These are phyloP conservation scores for Periconia macrospinosa DNA, from an alignment of 2,329 filamentous ascomycete genomes.

Conservation along the genomic window DNA sequence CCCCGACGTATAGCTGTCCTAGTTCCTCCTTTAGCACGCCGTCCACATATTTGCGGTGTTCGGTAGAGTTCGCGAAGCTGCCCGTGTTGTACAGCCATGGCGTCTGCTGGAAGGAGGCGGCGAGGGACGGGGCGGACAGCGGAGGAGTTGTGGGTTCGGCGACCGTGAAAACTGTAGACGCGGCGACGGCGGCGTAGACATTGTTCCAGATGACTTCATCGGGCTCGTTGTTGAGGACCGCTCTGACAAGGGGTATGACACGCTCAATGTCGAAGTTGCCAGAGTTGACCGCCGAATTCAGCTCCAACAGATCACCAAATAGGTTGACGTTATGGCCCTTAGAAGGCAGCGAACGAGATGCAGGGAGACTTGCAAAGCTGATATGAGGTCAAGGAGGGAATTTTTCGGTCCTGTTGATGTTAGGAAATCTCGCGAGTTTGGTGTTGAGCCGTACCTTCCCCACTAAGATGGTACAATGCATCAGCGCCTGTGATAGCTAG, in stretches of 20 bases:
- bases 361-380: conserved; percentile 8
- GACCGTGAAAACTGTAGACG: conserved; percentile 7
- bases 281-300: conserved; percentile 8
- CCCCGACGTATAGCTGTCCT: conserved; percentile 19
- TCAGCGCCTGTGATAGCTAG: conserved; percentile 10
- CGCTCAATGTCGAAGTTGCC: conserved; percentile 21
- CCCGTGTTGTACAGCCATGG: conserved; percentile 22
- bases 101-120: conserved; percentile 28
- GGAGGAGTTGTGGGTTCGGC: conserved; percentile 8
- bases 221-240: conserved; percentile 26
- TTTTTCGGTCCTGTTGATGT: conserved; percentile 11
- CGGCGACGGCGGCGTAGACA: conserved; percentile 37
- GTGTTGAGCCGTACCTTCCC: conserved; percentile 12
- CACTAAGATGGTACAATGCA: conserved; percentile 11
- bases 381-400: conserved; percentile 12
- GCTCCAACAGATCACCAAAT: conserved; percentile 6
- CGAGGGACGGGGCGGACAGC: conserved; percentile 6
- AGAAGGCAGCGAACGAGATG: conserved; percentile 7
- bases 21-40: conserved; percentile 21
- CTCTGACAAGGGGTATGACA: conserved; percentile 38
- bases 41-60: conserved; percentile 21
- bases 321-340: conserved; percentile 4
- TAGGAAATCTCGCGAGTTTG: conserved; percentile 9
- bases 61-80: conserved; percentile 21
- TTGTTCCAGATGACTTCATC: conserved; percentile 41